Percentiles rank a stretch among this genome's conserved stretches.
Conservation (phyloP, 305 asterid genomes). For the Withania somnifera region DNA sequence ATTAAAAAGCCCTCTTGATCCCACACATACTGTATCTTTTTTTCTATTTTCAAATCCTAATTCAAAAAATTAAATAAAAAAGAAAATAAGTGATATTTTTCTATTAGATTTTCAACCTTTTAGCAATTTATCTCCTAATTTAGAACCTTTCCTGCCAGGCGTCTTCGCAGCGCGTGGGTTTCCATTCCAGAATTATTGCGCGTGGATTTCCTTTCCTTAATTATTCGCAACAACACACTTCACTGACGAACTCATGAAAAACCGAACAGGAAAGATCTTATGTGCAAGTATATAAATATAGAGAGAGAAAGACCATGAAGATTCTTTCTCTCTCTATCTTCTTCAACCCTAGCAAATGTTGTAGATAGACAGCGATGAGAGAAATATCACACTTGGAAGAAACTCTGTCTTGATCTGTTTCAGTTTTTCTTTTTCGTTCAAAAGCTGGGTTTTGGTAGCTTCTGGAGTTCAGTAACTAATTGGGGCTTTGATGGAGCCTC, state of each 20-base stretch:
- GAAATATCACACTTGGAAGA: background rate
- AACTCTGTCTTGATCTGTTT: background rate
- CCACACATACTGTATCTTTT: too few relatives aligned
- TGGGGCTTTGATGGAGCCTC: slow-evolving; percentile 47
- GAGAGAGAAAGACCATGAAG: background rate
- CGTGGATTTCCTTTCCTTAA: background rate
- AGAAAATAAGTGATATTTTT: too few relatives aligned
- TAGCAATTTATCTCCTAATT: too few relatives aligned
- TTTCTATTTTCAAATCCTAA: too few relatives aligned
- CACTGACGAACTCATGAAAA: too few relatives aligned
- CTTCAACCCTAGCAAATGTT: slow-evolving; percentile 25
- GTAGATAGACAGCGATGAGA: background rate
- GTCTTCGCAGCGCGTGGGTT: background rate
- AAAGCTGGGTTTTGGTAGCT: slow-evolving; percentile 7
- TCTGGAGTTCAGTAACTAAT: background rate
- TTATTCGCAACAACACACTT: background rate
- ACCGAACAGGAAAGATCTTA: background rate
- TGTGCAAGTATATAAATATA: background rate
- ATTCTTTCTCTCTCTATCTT: slow-evolving; percentile 5
- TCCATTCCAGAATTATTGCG: too few relatives aligned
- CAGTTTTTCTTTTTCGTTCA: background rate
- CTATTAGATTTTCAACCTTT: too few relatives aligned
- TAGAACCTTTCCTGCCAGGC: background rate
- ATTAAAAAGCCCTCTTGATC: too few relatives aligned
- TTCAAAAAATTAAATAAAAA: too few relatives aligned